phyloP scores from a whole-genome alignment of 768 basidiomycete species.

The Serpula lacrymans region DNA sequence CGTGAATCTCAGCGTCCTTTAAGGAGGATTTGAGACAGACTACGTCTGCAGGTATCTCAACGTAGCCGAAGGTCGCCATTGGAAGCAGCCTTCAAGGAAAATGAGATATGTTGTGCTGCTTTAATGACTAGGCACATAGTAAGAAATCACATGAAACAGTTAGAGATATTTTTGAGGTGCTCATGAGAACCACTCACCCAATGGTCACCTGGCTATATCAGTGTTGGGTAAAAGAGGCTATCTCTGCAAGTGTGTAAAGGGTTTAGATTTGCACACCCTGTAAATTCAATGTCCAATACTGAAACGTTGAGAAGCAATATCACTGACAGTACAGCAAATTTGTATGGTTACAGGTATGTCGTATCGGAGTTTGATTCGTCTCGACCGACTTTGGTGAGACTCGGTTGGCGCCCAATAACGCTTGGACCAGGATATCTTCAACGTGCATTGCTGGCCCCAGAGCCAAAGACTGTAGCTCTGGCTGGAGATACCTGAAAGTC shows the following conservation, averaged over 20 bases:
- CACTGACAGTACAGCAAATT: too few species aligned
- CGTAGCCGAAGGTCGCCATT: slow-evolving; percentile 36
- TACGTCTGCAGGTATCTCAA: slow-evolving; percentile 39
- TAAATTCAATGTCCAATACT: too few species aligned
- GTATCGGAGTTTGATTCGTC: background rate
- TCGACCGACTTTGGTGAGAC: background rate
- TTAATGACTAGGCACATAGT: background rate
- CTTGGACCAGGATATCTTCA: background rate
- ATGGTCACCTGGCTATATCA: slow-evolving; percentile 3
- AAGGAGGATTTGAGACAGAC: slow-evolving; percentile 28
- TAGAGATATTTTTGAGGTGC: background rate
- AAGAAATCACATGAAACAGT: slow-evolving; percentile 1
- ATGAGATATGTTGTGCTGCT: too few species aligned
- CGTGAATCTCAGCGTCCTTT: slow-evolving; percentile 7
- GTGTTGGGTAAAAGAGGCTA: background rate
- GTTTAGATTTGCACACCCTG: background rate
- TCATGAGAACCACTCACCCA: slow-evolving; percentile 2
- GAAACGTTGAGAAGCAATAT: too few species aligned
- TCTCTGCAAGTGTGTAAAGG: too few species aligned
- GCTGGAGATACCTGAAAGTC: background rate
- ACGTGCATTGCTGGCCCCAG: background rate
- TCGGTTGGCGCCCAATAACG: slow-evolving; percentile 4
- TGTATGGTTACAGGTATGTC: too few species aligned
- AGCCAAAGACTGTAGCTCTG: background rate
- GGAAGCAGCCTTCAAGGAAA: too few species aligned